Conservation (phyloP, 176 grass and related monocot species). For the Musa troglodytarum region DNA sequence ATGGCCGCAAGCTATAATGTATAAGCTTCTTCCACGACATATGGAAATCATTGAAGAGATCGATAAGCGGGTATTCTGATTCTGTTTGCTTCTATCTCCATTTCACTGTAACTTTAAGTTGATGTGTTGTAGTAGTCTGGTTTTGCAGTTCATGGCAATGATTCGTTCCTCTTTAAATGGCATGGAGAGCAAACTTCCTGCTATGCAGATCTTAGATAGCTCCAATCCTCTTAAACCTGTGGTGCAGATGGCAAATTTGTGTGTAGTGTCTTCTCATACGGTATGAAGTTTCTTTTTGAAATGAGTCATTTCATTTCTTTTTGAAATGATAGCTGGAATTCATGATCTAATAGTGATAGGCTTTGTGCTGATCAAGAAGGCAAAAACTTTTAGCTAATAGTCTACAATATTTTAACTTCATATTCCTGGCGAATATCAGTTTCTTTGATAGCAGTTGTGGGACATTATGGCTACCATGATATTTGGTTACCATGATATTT, state of each 20-base stretch:
- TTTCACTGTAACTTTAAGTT: not conserved
- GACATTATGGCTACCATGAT: no score
- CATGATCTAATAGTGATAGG: not conserved
- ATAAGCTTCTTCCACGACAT: conserved; percentile 71
- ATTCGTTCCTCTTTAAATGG: conserved; percentile 47
- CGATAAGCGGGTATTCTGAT: conserved; percentile 41
- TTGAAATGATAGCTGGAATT: not conserved
- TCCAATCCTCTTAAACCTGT: conserved; percentile 83
- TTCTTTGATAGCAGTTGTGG: not conserved
- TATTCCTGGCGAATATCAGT: not conserved
- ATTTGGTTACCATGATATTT: not conserved
- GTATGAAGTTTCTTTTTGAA: conserved; percentile 28
- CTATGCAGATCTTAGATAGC: conserved; percentile 50
- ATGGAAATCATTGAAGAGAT: conserved; percentile 81
- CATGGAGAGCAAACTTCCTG: conserved; percentile 61
- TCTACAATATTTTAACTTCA: not conserved
- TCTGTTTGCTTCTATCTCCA: not conserved
- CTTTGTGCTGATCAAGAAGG: no score
- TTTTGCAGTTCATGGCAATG: conserved; percentile 76
- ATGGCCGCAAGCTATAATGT: conserved; percentile 57
- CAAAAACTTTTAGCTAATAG: no score
- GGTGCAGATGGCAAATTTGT: conserved; percentile 76
- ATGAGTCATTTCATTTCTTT: not conserved
- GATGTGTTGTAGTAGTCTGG: conserved; percentile 2
- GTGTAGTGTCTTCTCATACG: conserved; percentile 48